Evolutionary conservation across 2,329 filamentous ascomycete species (phyloP).

Genomic region (Karstenula rhodostoma): DNA sequence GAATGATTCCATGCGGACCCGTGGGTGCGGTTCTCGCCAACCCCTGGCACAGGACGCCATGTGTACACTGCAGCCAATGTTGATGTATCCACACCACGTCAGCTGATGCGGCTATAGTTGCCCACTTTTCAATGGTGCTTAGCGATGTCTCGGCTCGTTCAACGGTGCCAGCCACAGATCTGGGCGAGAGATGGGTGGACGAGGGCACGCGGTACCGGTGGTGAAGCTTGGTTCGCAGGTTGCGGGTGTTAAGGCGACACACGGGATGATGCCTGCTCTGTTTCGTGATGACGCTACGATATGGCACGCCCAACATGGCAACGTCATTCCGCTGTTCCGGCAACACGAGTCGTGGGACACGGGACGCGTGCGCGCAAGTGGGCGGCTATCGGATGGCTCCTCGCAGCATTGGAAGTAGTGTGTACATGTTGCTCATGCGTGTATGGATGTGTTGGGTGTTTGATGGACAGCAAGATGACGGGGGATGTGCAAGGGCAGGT

Average conservation of each 20-base stretch:
- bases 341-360: not conserved
- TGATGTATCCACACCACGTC: not conserved
- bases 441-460: not conserved
- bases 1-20: not conserved
- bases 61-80: not conserved
- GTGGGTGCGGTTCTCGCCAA: not conserved
- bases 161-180: constrained; percentile 41
- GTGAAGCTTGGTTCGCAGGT: constrained; percentile 17
- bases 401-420: too few species aligned
- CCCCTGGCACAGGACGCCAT: not conserved
- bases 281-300: constrained; percentile 6
- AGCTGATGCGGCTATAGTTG: not conserved
- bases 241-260: constrained; percentile 15
- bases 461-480: not conserved
- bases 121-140: constrained; percentile 15
- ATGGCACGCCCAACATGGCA: not conserved
- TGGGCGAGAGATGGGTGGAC: constrained; percentile 7
- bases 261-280: constrained; percentile 31
- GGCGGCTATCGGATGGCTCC: not conserved
- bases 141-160: constrained; percentile 31
- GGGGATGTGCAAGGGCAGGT: not conserved
- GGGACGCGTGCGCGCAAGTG: not conserved
- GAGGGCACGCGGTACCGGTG: constrained; percentile 13
- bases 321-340: constrained; percentile 8
- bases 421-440: not conserved